Conservation (phyloP, 768 basidiomycete species). For the Rhizopogon sp. region DNA sequence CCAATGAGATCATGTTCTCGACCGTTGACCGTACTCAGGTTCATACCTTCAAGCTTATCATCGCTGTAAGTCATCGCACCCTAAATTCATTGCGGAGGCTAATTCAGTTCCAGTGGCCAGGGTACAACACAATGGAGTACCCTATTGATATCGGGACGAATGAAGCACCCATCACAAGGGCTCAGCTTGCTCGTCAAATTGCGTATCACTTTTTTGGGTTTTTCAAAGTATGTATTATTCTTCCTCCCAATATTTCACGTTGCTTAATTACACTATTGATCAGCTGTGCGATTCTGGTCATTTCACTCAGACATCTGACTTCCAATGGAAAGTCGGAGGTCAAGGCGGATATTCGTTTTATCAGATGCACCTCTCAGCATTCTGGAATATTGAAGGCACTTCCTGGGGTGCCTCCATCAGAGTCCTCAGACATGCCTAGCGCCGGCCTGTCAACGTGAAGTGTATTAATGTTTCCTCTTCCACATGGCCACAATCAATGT, state of each 20-base stretch:
- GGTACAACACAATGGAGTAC: constrained; percentile 2
- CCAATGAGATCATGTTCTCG: constrained; percentile 3
- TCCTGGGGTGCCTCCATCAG: constrained; percentile 7
- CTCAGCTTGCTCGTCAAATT: constrained; percentile 4
- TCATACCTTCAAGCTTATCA: neutral
- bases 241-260: neutral
- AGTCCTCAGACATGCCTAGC: neutral
- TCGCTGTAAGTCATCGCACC: neutral
- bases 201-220: constrained; percentile 5
- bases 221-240: constrained; percentile 2
- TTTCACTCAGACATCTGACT: neutral
- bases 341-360: neutral
- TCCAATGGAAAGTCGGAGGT: constrained; percentile 4
- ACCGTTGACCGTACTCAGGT: neutral
- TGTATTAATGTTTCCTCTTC: neutral
- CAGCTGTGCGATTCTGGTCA: neutral
- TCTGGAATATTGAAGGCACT: constrained; percentile 5
- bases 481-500: neutral
- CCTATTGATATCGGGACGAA: neutral
- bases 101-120: constrained; percentile 8
- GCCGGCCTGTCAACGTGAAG: neutral
- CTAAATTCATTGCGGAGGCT: neutral
- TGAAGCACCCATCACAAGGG: neutral
- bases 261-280: neutral
- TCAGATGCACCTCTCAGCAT: constrained; percentile 4